Percentiles rank a stretch among this genome's conserved stretches.
Evolutionary conservation across 1,284 basidiomycete genomes (phyloP).

Genomic region (Coriolopsis trogii): DNA sequence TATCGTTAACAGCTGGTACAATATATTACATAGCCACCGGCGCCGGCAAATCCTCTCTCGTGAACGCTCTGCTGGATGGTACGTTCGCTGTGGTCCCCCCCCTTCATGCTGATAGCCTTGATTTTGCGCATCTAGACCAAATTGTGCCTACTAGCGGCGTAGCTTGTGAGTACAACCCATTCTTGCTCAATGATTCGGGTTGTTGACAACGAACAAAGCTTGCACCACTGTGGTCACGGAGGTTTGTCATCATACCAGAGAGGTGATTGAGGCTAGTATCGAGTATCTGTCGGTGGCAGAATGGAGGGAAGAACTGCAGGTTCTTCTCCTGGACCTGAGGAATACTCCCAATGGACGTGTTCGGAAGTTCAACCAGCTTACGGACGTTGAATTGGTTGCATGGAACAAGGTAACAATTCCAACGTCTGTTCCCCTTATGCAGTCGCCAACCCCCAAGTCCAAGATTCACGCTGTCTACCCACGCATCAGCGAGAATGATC

Average conservation of each 20-base stretch:
- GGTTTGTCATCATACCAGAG: constrained; percentile 49
- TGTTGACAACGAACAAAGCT: too few species aligned
- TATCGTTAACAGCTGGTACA: neutral
- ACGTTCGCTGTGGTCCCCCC: neutral
- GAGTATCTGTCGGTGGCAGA: neutral
- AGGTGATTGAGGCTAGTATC: neutral
- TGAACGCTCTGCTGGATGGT: constrained; percentile 54
- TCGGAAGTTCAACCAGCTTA: too few species aligned
- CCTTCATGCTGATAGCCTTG: neutral
- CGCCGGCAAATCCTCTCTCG: constrained; percentile 54
- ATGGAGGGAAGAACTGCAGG: neutral
- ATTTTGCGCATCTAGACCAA: constrained; percentile 35
- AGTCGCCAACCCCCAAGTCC: too few species aligned
- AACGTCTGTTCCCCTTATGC: too few species aligned
- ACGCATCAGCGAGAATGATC: too few species aligned
- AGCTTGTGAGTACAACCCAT: constrained; percentile 41
- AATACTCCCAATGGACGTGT: neutral
- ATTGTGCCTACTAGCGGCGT: constrained; percentile 63
- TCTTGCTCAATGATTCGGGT: neutral
- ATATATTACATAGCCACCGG: constrained; percentile 44
- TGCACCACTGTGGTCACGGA: constrained; percentile 62
- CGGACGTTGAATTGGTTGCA: too few species aligned
- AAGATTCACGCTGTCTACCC: too few species aligned
- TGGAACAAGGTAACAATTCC: too few species aligned
- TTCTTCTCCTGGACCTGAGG: neutral